Evolutionary conservation across 164 flowering plant genomes (phyloP), one percentile per base, ranked within the genome.

Genomic region (Piper betle): DNA sequence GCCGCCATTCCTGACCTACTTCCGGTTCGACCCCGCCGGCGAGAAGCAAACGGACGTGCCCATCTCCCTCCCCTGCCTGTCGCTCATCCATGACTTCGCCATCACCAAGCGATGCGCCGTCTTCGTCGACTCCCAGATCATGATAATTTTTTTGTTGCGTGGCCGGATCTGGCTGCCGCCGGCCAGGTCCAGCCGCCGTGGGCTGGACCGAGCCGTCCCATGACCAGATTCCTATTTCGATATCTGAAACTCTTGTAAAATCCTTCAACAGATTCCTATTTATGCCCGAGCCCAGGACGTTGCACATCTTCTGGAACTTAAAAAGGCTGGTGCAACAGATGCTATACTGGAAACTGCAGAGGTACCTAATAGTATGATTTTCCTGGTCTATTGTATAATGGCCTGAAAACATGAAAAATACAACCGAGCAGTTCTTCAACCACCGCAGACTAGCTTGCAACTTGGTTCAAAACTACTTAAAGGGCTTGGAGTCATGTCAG

Each of bases 311-410:
- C 62, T 93, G 52, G 99, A 90, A 58, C 79, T 93, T 72, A 93
- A 93, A 79, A 82, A 83, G 80, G 84, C 83, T n/a, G 99, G 99
- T 57, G 97, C 92, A 53, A 90, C 99, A 19, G 97, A 88, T 76
- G 96, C 91, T 58, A 86, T 93, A 69, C 81, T 90, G 63, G 99
- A 93, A 74, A 82, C 73, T 67, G 78, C 97, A 1, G 96, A 93
- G 92, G 98, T 91, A 75, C 15, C 6, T 54, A 17, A 18, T 33
- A 58, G 62, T 53, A 38, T 55, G 52, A n/a, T 59, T 39, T 41
- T 19, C 55, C 46, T 15, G 15, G 3, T 46, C 50, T 46, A 2
- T 10, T 15, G 15, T 46, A 46, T 46, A 3, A 46, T 46, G 3
- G 1, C 9, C 50, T 10, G 3, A 46, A 46, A 15, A 46, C 15